Evolutionary conservation across 163 green algal genomes (phyloP).

Genomic region (Scenedesmus sp.): DNA sequence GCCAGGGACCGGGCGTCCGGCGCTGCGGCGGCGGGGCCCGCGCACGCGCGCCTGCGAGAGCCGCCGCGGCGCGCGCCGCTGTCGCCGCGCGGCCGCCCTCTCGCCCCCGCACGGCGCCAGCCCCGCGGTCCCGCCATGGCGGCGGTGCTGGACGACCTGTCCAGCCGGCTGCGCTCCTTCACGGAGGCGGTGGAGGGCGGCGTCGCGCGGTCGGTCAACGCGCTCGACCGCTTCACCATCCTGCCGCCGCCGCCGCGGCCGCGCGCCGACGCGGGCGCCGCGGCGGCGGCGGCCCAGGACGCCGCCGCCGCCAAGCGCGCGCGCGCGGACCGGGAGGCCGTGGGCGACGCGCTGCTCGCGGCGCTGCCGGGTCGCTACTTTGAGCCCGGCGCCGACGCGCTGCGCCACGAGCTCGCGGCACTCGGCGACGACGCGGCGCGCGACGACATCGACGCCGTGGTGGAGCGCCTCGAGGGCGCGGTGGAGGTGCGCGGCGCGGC

Average conservation of each 20-base stretch:
- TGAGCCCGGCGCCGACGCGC: constrained; percentile 63
- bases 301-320: not conserved
- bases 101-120: too few species aligned
- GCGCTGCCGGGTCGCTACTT: constrained; percentile 26
- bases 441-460: constrained; percentile 68
- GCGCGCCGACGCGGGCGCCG: too few species aligned
- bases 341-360: constrained; percentile 23
- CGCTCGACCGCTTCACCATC: constrained; percentile 5
- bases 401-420: constrained; percentile 69
- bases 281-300: not conserved
- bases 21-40: too few species aligned
- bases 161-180: constrained; percentile 33
- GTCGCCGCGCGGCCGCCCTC: too few species aligned
- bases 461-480: constrained; percentile 68
- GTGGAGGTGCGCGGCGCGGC: constrained; percentile 69
- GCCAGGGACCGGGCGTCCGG: too few species aligned
- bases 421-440: constrained; percentile 59
- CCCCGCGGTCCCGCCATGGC: not conserved
- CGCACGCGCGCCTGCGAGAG: too few species aligned
- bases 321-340: constrained; percentile 1
- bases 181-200: constrained; percentile 7
- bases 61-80: too few species aligned
- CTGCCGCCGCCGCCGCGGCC: too few species aligned
- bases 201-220: constrained; percentile 19
- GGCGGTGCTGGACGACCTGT: constrained; percentile 35